Evolutionary conservation across 345 rosid genomes (phyloP), one percentile per base, ranked within the genome.

Genomic region (Clarkia xantiana): DNA sequence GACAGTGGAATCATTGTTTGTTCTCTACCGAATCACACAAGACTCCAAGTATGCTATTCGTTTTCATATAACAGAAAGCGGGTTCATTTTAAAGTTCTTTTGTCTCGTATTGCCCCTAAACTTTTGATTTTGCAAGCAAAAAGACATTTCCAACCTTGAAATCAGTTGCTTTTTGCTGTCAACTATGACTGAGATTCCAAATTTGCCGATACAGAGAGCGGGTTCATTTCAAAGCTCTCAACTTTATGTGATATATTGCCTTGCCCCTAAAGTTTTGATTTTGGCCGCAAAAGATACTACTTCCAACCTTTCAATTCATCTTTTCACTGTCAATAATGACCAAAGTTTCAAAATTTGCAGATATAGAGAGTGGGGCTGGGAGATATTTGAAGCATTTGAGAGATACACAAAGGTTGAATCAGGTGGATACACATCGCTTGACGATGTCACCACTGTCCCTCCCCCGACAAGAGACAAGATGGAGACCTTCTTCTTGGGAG

Each of bases 281-380:
- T 34, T 15, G 17, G 34, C 51, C 13, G 18, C 25, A 29, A 29
- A 10, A 29, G 0, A n/a, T n/a, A n/a, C n/a, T n/a, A 29, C 36
- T 29, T 29, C 36, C 42, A 49, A 18, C 42, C 13, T 49, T 25
- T n/a, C 41, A 18, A 42, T 43, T 54, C 29, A 14, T 42, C 14
- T 25, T 9, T 56, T 53, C 1, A 18, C 46, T 11, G 15, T 22
- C 19, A 13, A 5, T 47, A 29, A 25, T 40, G 65, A 52, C 45
- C 34, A 43, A 47, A 23, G 29, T 46, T 46, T 56, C 34, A 14
- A 45, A 16, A 25, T 12, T 42, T 77, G 75, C 76, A 81, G 94
- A 63, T 84, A 82, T 63, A 67, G 84, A 55, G 93, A 89, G 57
- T 88, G 90, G 94, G 95, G 95, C 58, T 89, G 95, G 95, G 95